Evolutionary conservation across 306 rosid genomes (phyloP).

Genomic region (Fragaria iinumae): DNA sequence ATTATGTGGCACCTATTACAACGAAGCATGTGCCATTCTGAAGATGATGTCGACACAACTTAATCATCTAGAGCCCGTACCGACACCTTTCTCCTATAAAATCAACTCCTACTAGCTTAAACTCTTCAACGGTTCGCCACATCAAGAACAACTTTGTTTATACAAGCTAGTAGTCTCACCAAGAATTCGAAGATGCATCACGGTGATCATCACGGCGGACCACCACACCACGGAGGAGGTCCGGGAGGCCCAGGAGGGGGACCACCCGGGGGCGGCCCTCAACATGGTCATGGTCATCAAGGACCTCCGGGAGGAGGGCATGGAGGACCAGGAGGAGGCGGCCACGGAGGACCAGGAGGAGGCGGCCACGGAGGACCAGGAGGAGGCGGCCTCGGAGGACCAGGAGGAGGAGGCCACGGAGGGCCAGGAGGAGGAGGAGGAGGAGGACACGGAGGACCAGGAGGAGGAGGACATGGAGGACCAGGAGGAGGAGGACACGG

Average conservation of each 20-base stretch:
- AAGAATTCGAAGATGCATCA: constrained; percentile 12
- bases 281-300: neutral
- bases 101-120: neutral
- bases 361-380: neutral
- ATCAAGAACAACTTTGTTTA: neutral
- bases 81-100: constrained; percentile 15
- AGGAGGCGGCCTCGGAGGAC: neutral
- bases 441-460: neutral
- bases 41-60: neutral
- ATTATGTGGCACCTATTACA: constrained; percentile 1
- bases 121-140: neutral
- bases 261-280: neutral
- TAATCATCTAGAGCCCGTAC: neutral
- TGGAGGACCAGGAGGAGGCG: neutral
- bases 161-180: neutral
- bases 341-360: neutral
- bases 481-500: neutral
- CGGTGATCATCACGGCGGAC: neutral
- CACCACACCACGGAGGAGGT: neutral
- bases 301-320: neutral
- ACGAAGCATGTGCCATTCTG: neutral
- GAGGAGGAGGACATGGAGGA: neutral
- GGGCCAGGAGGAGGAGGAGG: neutral
- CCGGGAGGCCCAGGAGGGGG: neutral
- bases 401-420: neutral